Conservation (phyloP, 306 rosid genomes). For the Arachis stenosperma region DNA sequence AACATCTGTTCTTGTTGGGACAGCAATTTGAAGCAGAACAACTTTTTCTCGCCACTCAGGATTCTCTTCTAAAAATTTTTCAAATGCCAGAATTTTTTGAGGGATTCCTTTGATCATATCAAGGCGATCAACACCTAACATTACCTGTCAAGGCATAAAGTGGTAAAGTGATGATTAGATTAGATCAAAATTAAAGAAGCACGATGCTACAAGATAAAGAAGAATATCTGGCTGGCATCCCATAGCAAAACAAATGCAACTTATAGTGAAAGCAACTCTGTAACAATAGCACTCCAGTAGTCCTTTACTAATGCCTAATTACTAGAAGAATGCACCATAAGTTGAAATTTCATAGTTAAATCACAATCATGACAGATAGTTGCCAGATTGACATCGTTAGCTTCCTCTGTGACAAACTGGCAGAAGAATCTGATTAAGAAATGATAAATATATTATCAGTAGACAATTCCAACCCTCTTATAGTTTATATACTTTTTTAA, state of each 20-base stretch:
- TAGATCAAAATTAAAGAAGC: conserved; percentile 22
- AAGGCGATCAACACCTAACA: conserved; percentile 95
- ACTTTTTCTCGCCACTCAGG: conserved; percentile 75
- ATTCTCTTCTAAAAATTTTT: conserved; percentile 88
- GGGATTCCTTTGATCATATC: conserved; percentile 98
- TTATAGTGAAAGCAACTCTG: conserved; percentile 7
- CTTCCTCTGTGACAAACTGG: conserved; percentile 18
- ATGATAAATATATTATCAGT: conserved; percentile 11
- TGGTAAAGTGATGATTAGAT: conserved; percentile 21
- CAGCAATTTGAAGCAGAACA: conserved; percentile 92
- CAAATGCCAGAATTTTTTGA: conserved; percentile 91
- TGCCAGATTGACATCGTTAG: conserved; percentile 16
- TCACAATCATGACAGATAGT: conserved; percentile 9
- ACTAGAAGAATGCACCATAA: conserved; percentile 20
- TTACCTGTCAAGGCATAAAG: conserved; percentile 63
- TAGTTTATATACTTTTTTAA: neutral
- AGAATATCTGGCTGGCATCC: neutral
- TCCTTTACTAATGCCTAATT: neutral
- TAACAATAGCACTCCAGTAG: conserved; percentile 4
- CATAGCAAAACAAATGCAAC: conserved; percentile 11
- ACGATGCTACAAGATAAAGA: neutral
- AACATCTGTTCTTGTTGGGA: conserved; percentile 94
- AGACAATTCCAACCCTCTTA: conserved; percentile 13
- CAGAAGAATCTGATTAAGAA: conserved; percentile 19
- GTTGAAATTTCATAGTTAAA: neutral